phyloP scores from a whole-genome alignment of 139 green algal genomes.

The Chlorella sp. region DNA sequence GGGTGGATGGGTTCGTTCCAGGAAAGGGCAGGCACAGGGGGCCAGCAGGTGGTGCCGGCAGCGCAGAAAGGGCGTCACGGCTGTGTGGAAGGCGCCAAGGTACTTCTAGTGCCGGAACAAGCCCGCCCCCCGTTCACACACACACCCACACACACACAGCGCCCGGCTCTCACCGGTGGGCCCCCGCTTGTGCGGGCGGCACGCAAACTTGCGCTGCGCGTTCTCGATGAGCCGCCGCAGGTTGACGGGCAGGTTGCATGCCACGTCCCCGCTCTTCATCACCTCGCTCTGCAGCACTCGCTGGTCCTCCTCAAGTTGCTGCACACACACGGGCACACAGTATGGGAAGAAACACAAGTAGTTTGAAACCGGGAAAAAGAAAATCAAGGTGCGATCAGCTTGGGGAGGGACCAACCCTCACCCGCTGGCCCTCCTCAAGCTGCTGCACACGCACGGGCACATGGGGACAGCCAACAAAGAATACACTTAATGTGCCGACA shows the following conservation, averaged over 20 bases:
- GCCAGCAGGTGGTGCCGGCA: too few relatives aligned
- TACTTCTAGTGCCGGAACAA: too few relatives aligned
- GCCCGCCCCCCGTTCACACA: not conserved
- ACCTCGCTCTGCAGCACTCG: conserved; percentile 84
- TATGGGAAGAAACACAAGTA: not conserved
- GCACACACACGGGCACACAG: not conserved
- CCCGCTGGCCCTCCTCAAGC: not conserved
- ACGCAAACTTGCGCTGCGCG: conserved; percentile 81
- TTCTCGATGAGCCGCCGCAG: conserved; percentile 93
- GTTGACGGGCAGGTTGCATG: conserved; percentile 93
- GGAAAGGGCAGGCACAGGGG: too few relatives aligned
- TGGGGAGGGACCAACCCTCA: too few relatives aligned
- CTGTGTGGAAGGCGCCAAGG: not conserved
- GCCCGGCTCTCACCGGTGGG: conserved; percentile 39
- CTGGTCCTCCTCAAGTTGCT: conserved; percentile 72
- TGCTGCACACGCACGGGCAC: not conserved
- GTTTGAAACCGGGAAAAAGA: not conserved
- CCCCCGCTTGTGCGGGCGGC: conserved; percentile 51
- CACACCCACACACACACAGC: not conserved
- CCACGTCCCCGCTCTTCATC: conserved; percentile 78
- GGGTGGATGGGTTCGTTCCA: too few relatives aligned
- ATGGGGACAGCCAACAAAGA: too few relatives aligned
- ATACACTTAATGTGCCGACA: not conserved
- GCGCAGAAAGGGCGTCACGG: too few relatives aligned
- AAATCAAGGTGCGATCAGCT: too few relatives aligned